phyloP scores from a whole-genome alignment of 805 yeast species.

The Zygosaccharomyces bailii region DNA sequence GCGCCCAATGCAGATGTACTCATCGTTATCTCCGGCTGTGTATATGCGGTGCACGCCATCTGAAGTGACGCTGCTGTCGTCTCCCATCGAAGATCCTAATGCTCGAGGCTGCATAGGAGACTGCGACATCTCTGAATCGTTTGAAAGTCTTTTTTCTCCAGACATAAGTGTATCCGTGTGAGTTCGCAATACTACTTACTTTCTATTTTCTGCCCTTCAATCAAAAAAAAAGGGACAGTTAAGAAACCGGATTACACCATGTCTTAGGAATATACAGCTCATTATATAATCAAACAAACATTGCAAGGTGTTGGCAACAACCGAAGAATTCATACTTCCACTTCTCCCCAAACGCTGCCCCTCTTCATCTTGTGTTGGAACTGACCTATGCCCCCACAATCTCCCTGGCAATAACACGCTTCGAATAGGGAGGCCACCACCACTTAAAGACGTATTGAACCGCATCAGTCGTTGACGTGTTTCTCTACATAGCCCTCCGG shows the following conservation, averaged over 20 bases:
- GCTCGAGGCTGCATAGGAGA: not conserved
- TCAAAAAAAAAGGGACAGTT: too few relatives aligned
- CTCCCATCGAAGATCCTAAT: not conserved
- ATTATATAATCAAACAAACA: not conserved
- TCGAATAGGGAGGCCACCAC: too few relatives aligned
- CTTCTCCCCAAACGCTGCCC: not conserved
- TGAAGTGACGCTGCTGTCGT: not conserved
- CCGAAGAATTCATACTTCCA: too few relatives aligned
- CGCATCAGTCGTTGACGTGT: not conserved
- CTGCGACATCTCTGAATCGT: not conserved
- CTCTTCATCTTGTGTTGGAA: too few relatives aligned
- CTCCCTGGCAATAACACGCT: not conserved
- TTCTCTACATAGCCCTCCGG: not conserved
- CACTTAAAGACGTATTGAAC: too few relatives aligned
- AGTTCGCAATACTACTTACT: not conserved
- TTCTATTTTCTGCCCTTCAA: too few relatives aligned
- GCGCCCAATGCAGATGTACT: slow-evolving; percentile 67
- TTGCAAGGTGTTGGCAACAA: too few relatives aligned
- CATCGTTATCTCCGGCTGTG: slow-evolving; percentile 49
- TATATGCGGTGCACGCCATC: slow-evolving; percentile 25
- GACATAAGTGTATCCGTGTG: not conserved
- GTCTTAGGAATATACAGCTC: not conserved
- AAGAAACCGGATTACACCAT: too few relatives aligned
- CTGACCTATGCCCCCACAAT: not conserved
- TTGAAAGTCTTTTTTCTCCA: not conserved